Percentiles rank a stretch among this genome's conserved stretches.
Conservation (phyloP, 1,139 yeast genomes). For the Geotrichum aggregatum region DNA sequence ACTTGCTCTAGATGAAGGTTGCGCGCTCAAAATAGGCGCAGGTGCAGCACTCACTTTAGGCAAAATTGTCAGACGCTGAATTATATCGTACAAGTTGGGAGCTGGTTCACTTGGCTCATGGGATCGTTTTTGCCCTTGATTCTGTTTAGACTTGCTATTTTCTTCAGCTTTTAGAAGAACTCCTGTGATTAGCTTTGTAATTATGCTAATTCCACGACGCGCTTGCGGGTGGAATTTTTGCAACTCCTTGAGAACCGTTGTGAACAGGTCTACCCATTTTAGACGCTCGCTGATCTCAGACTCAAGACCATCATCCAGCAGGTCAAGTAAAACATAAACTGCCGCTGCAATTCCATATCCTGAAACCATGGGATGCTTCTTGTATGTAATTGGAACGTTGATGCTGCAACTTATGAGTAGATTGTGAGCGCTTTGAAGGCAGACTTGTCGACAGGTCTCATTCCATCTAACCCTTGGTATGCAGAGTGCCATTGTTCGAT, state of each 20-base stretch:
- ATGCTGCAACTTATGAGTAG: slow-evolving; percentile 13
- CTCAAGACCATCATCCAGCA: slow-evolving; percentile 16
- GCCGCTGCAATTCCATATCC: slow-evolving; percentile 23
- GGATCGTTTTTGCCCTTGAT: not conserved
- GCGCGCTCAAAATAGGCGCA: too few relatives aligned
- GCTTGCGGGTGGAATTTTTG: slow-evolving; percentile 21
- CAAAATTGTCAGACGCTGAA: slow-evolving; percentile 20
- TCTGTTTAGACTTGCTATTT: not conserved
- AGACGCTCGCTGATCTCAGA: slow-evolving; percentile 16
- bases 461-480: slow-evolving; percentile 20
- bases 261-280: slow-evolving; percentile 17
- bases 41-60: slow-evolving; percentile 22
- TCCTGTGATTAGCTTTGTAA: slow-evolving; percentile 17
- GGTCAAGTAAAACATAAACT: slow-evolving; percentile 19
- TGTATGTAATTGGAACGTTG: slow-evolving; percentile 15
- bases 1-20: too few relatives aligned
- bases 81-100: slow-evolving; percentile 20
- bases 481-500: slow-evolving; percentile 20
- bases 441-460: slow-evolving; percentile 11
- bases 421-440: slow-evolving; percentile 16
- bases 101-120: slow-evolving; percentile 10
- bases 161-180: slow-evolving; percentile 12
- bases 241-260: slow-evolving; percentile 15
- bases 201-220: slow-evolving; percentile 19
- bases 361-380: slow-evolving; percentile 21